A percentile compares a stretch with the other conserved stretches of the same genome.
Conservation (phyloP, 2,329 filamentous ascomycete genomes). For the Talaromyces marneffei region DNA sequence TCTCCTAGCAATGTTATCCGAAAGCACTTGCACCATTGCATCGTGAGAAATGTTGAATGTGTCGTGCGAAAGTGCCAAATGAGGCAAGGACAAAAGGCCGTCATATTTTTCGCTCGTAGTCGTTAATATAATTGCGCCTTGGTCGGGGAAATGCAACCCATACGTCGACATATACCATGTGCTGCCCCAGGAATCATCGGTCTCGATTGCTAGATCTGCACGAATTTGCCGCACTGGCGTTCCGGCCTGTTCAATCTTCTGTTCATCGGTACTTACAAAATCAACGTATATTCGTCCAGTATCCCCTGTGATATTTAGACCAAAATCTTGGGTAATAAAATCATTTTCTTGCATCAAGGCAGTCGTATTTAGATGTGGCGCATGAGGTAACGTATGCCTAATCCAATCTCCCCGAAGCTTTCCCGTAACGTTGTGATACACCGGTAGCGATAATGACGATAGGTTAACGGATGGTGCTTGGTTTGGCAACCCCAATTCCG, state of each 20-base stretch:
- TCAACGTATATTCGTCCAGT: conserved; percentile 65
- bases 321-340: conserved; percentile 64
- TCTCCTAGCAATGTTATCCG: conserved; percentile 55
- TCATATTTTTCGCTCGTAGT: conserved; percentile 92
- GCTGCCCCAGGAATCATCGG: conserved; percentile 61
- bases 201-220: conserved; percentile 66
- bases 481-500: conserved; percentile 23
- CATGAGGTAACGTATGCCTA: conserved; percentile 45
- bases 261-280: conserved; percentile 52
- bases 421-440: conserved; percentile 77
- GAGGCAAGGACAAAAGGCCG: conserved; percentile 84
- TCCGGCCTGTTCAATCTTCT: conserved; percentile 19
- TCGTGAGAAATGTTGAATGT: conserved; percentile 54
- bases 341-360: conserved; percentile 59
- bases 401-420: conserved; percentile 72
- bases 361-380: conserved; percentile 57
- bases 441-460: conserved; percentile 42
- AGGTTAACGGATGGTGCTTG: conserved; percentile 28
- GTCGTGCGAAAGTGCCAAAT: conserved; percentile 61
- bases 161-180: conserved; percentile 75
- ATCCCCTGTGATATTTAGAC: conserved; percentile 71
- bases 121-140: conserved; percentile 72
- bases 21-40: conserved; percentile 68
- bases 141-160: conserved; percentile 79
- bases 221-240: conserved; percentile 62